phyloP scores from a whole-genome alignment of 805 yeast genomes.

The Saturnispora gosingensis region DNA sequence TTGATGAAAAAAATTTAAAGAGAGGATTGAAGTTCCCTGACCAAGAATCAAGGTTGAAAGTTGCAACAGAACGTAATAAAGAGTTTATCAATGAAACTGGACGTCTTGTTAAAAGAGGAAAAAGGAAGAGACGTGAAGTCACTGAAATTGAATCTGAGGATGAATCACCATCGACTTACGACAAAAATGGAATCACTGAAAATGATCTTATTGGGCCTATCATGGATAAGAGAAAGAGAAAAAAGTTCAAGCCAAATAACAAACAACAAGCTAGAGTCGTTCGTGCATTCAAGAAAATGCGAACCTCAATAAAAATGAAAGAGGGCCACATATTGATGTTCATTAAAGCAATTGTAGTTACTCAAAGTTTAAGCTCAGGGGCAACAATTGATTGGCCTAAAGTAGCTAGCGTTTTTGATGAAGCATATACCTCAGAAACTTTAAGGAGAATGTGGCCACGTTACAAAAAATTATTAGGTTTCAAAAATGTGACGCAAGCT shows the following conservation, averaged over 20 bases:
- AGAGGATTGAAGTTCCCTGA: constrained; percentile 11
- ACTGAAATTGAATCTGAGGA: background rate
- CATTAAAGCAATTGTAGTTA: constrained; percentile 57
- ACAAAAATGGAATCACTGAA: background rate
- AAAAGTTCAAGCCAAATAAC: constrained; percentile 15
- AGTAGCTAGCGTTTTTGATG: constrained; percentile 42
- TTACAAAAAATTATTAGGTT: constrained; percentile 50
- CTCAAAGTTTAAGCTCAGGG: constrained; percentile 46
- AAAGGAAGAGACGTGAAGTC: constrained; percentile 1
- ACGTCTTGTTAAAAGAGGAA: background rate
- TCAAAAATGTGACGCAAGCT: constrained; percentile 44
- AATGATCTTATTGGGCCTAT: constrained; percentile 21
- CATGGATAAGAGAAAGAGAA: constrained; percentile 25
- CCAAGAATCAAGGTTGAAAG: constrained; percentile 8
- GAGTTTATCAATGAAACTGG: constrained; percentile 7
- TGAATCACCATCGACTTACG: background rate
- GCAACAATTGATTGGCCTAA: constrained; percentile 57
- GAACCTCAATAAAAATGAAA: constrained; percentile 19
- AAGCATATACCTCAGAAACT: constrained; percentile 31
- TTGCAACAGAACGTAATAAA: constrained; percentile 3
- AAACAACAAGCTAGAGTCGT: constrained; percentile 13
- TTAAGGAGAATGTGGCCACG: constrained; percentile 63
- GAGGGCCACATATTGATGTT: constrained; percentile 43
- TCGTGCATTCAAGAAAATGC: constrained; percentile 16
- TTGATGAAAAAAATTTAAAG: constrained; percentile 4